A percentile compares a stretch with the other conserved stretches of the same genome.
Conservation (phyloP, 345 rosid species). For the Lenwebbia sp. region DNA sequence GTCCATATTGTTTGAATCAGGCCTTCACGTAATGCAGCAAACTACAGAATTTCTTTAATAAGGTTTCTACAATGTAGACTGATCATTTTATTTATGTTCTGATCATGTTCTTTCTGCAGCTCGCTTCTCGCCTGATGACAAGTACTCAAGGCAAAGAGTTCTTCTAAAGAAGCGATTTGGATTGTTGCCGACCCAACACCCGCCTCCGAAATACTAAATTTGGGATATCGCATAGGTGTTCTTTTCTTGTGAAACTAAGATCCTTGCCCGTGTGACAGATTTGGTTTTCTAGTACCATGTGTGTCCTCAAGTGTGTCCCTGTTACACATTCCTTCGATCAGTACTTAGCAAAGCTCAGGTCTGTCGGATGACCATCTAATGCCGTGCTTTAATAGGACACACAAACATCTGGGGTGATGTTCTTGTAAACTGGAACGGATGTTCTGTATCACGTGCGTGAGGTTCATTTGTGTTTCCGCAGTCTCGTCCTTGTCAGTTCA, state of each 20-base stretch:
- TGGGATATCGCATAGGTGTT: neutral
- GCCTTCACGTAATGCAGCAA: neutral
- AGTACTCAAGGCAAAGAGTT: conserved; percentile 69
- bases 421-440: neutral
- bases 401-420: neutral
- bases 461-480: neutral
- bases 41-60: neutral
- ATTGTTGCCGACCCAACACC: conserved; percentile 58
- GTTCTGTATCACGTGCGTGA: neutral
- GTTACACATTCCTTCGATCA: neutral
- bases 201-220: conserved; percentile 55
- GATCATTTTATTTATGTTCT: neutral
- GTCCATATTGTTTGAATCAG: neutral
- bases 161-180: conserved; percentile 74
- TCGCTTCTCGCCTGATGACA: conserved; percentile 87
- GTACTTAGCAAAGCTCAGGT: neutral
- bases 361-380: neutral
- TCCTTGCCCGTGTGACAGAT: neutral
- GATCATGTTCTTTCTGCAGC: conserved; percentile 26
- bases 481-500: neutral
- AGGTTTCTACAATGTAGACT: neutral
- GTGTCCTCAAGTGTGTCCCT: neutral
- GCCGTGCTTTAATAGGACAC: neutral
- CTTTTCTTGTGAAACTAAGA: neutral
- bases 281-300: neutral